Conservation (phyloP, 2,329 filamentous ascomycete species). For the Kalaharituber pfeilii region DNA sequence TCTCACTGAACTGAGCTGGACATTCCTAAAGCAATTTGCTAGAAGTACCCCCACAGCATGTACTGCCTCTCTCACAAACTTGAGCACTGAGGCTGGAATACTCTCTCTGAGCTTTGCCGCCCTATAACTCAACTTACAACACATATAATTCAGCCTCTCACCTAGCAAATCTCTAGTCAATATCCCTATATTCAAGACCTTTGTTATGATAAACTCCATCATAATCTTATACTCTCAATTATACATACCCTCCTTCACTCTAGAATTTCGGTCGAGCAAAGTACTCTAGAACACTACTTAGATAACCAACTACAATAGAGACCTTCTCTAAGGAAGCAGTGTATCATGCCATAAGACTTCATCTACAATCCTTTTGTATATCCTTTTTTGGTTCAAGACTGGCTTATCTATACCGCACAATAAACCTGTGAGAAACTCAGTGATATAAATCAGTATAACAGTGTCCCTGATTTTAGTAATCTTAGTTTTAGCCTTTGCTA, state of each 20-base stretch:
- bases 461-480: slow-evolving; percentile 34
- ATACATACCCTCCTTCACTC: neutral
- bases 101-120: slow-evolving; percentile 3
- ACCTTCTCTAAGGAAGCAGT: slow-evolving; percentile 34
- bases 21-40: slow-evolving; percentile 8
- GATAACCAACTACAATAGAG: slow-evolving; percentile 39
- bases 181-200: no score
- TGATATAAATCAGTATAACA: slow-evolving; percentile 34
- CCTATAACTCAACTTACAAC: neutral
- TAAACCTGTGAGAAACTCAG: slow-evolving; percentile 34
- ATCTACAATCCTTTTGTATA: slow-evolving; percentile 38
- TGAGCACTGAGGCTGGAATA: neutral
- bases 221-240: neutral
- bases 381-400: slow-evolving; percentile 16
- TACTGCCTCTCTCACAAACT: neutral
- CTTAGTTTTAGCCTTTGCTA: slow-evolving; percentile 27
- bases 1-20: slow-evolving; percentile 5
- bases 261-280: neutral
- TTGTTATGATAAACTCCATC: neutral
- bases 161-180: neutral
- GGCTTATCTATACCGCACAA: slow-evolving; percentile 29
- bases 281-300: slow-evolving; percentile 35
- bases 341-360: slow-evolving; percentile 33
- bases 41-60: neutral
- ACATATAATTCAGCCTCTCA: neutral